phyloP scores from a whole-genome alignment of 768 basidiomycete genomes.

The Kwoniella shandongensis region DNA sequence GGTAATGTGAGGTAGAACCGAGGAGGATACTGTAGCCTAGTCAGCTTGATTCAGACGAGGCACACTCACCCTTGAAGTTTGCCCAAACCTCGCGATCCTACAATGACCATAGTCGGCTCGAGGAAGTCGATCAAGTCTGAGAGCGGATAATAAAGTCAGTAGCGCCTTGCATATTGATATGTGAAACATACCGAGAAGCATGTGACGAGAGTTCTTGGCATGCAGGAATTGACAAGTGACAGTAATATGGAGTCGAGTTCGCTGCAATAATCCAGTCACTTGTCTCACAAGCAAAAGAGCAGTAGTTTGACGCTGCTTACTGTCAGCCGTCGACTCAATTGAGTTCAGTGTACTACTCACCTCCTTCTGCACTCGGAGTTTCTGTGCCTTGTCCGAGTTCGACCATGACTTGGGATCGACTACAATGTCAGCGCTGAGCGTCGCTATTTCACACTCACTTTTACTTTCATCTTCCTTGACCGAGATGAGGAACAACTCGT shows the following conservation, averaged over 20 bases:
- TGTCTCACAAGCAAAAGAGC: constrained; percentile 87
- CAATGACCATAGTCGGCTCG: constrained; percentile 88
- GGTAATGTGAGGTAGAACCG: constrained; percentile 90
- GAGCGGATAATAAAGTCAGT: background rate
- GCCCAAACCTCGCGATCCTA: constrained; percentile 86
- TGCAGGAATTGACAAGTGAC: constrained; percentile 94
- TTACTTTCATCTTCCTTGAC: constrained; percentile 91
- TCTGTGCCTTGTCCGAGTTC: constrained; percentile 66
- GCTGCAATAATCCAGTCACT: constrained; percentile 82
- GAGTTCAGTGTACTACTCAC: constrained; percentile 55
- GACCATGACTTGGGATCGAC: constrained; percentile 63
- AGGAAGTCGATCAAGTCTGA: constrained; percentile 75
- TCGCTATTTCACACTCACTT: constrained; percentile 58
- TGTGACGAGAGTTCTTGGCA: constrained; percentile 89
- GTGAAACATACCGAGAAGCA: constrained; percentile 67
- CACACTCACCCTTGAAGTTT: constrained; percentile 78
- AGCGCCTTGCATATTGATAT: constrained; percentile 8
- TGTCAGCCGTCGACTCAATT: background rate
- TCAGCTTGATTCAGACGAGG: constrained; percentile 1
- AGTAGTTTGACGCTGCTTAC: constrained; percentile 73
- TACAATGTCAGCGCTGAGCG: constrained; percentile 63
- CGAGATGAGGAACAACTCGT: constrained; percentile 82
- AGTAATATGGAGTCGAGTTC: constrained; percentile 81
- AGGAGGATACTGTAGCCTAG: constrained; percentile 69
- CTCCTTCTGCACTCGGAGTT: constrained; percentile 88